Base-by-base conservation (phyloP, 768 basidiomycete genomes). In the Panaeolus cyanescens region DNA sequence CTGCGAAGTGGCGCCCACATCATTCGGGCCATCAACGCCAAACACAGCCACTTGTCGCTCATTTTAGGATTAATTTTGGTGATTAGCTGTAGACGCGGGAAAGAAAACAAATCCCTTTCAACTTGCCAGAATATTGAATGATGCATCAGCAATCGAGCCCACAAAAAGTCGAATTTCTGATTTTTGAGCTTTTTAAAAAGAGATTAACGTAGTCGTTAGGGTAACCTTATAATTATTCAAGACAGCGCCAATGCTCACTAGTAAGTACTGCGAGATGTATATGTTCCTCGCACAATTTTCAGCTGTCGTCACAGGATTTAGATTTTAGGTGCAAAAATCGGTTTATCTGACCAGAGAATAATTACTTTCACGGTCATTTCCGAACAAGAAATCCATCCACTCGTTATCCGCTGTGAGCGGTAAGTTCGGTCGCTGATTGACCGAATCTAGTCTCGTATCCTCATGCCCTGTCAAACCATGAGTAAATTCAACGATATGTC, bases 11-110 rank as follows among this genome's bases (percentile, higher is more conserved):
- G 32, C 17, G 32, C 34, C 40, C 56, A 40, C 34, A 31, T 34
- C 56, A 58, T 40, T 34, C 33, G 22, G 19, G 36, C 34, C 36
- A 37, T 40, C 33, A 40, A 37, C 32, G 39, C 33, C 56, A 58
- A 7, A 40, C 39, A 32, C 56, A 58, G 56, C 39, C 56, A 32
- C 39, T 50, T 50, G 9, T 50, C 25, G 39, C n/a, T 42, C 45
- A 50, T 25, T 50, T 20, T 50, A 28, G 45, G 40, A 20, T 42
- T 50, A 12, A 28, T 50, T 50, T 50, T 30, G 45, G 25, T 25
- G 45, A 50, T 50, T 50, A 28, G 5, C 45, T 15, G 13, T 9
- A 22, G 22, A 42, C 22, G 39, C 45, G 25, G 12, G 22, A 15
- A 50, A 15, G 3, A 28, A 15, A n/a, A 28, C 45, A 50, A 28